Conservation (phyloP, 257 asterid genomes). For the Solanum arcanum region DNA sequence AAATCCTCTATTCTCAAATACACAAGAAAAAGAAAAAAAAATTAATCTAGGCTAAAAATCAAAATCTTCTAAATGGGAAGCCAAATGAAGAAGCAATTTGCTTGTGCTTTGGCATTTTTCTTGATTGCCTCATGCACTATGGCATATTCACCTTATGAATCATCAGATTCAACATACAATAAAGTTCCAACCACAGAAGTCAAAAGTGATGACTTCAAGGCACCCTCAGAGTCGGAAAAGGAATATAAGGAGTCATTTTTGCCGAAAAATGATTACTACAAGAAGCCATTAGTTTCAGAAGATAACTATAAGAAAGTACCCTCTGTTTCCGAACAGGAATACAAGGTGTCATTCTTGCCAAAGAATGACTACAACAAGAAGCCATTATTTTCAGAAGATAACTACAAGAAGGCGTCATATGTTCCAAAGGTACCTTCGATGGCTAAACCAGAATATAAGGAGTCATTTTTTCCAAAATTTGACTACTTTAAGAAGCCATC, state of each 20-base stretch:
- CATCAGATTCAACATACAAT: not conserved
- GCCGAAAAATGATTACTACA: not conserved
- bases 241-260: not conserved
- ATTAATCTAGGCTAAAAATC: not conserved
- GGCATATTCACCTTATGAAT: not conserved
- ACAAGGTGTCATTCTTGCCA: not conserved
- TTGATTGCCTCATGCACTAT: not conserved
- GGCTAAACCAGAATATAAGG: no score
- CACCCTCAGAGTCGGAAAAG: not conserved
- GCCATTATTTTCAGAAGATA: not conserved
- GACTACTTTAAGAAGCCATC: no score
- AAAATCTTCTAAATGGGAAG: not conserved
- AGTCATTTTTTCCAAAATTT: no score
- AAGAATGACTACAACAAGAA: not conserved
- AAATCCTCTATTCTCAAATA: not conserved
- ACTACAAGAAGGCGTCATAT: not conserved
- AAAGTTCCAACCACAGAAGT: not conserved
- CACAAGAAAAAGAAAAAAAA: not conserved
- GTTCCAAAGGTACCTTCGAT: no score
- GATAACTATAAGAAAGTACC: not conserved
- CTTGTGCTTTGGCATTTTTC: not conserved
- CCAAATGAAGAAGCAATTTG: not conserved
- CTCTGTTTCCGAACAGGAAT: accelerated
- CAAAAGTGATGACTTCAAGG: not conserved
- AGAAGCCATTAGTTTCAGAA: not conserved